Base-by-base conservation (phyloP, 1,284 basidiomycete genomes). In the Apiotrichum laibachii region DNA sequence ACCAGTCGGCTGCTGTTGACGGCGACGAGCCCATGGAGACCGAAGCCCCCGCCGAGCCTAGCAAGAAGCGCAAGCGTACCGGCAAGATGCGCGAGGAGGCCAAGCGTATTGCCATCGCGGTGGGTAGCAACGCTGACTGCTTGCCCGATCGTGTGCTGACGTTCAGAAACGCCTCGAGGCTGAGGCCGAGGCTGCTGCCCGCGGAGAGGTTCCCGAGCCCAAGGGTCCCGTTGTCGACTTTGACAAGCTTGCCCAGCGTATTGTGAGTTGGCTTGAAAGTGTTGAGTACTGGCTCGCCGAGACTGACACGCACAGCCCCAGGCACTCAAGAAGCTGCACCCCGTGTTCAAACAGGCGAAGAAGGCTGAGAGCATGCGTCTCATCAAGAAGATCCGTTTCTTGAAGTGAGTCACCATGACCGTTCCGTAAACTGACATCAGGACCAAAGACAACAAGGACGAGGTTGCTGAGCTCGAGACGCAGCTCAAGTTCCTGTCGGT, bases 351-450 rank as follows among this genome's bases (percentile, higher is more conserved):
- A 80, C 91, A 88, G 73, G 86, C 87, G 10, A 90, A 86, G 74
- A 81, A 84, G 0, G 90, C 90, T 65, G 93, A 96, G 78, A 83
- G 85, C 0, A 89, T 89, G 76, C 89, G 88, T 70, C 77, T 88
- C 16, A 84, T 94, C 55, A 93, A 92, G 80, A 88, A 86, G 78
- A 79, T 94, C 59, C 93, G 89, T 77, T 82, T 82, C 50, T 73
- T 87, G 22, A 81, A 86, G 88, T 88, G 61, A 60, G 65, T 12
- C 16, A 10, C 2, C 8, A 10, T 1, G 21, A n/a, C 18, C 33
- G 40, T 13, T 19, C 35, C 42, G 26, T 42, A 18, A 56, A 16
- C 35, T 43, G 44, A 45, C 50, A 10, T 35, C 44, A 80, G 72
- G 62, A 62, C 57, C 80, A 82, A 72, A 60, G 78, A 49, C 69